Conservation (phyloP, 371 early-diverging fungal species). For the Saksenaea vasiformis region DNA sequence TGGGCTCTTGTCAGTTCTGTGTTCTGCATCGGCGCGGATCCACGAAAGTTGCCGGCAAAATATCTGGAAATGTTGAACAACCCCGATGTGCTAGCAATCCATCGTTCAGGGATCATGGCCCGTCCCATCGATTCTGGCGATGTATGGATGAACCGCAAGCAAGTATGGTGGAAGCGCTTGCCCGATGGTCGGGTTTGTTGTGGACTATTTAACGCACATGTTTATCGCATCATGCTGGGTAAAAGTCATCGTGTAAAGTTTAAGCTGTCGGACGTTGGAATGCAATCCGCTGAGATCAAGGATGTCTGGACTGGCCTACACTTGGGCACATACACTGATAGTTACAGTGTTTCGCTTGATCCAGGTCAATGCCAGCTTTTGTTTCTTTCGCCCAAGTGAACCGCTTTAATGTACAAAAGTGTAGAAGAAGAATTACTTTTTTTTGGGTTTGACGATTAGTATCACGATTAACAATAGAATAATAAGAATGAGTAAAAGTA, state of each 20-base stretch:
- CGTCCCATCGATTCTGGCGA: constrained; percentile 41
- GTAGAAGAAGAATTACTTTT: constrained; percentile 16
- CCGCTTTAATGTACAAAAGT: neutral
- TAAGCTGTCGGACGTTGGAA: constrained; percentile 27
- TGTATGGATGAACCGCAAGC: constrained; percentile 40
- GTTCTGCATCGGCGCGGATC: constrained; percentile 46
- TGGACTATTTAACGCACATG: constrained; percentile 41
- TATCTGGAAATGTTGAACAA: constrained; percentile 39
- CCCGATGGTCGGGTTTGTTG: constrained; percentile 40
- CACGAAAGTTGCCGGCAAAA: constrained; percentile 39
- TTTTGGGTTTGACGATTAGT: constrained; percentile 65
- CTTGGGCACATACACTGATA: constrained; percentile 16
- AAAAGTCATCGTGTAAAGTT: constrained; percentile 30
- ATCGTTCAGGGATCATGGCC: constrained; percentile 48
- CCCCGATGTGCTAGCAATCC: constrained; percentile 38
- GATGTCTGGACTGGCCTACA: constrained; percentile 39
- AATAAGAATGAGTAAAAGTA: constrained; percentile 60
- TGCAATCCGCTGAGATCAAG: constrained; percentile 14
- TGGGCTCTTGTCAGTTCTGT: constrained; percentile 49
- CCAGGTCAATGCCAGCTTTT: constrained; percentile 26
- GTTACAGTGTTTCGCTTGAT: constrained; percentile 12
- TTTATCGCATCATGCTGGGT: constrained; percentile 41
- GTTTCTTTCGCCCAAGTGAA: constrained; percentile 8
- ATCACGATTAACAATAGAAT: constrained; percentile 64
- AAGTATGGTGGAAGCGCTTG: constrained; percentile 48